phyloP scores from a whole-genome alignment of 2,329 filamentous ascomycete species.

The Monilinia laxa region DNA sequence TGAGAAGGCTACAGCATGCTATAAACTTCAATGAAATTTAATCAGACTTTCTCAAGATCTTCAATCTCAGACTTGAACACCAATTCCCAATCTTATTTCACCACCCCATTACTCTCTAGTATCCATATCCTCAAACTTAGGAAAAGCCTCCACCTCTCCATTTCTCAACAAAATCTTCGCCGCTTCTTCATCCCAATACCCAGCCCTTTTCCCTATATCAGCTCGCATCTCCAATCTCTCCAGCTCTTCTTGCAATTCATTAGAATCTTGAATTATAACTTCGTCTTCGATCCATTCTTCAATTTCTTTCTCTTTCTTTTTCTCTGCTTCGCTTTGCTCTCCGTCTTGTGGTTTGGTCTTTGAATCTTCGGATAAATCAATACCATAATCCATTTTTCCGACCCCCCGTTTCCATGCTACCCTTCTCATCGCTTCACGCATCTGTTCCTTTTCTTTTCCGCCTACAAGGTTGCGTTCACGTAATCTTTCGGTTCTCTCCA shows the following conservation, averaged over 20 bases:
- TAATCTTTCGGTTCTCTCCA: not conserved
- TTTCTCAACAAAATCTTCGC: constrained; percentile 2
- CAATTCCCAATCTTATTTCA: not conserved
- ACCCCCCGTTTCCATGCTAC: constrained; percentile 19
- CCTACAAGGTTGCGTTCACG: not conserved
- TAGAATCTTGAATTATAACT: not conserved
- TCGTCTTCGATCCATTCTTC: constrained; percentile 21
- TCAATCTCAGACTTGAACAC: not conserved
- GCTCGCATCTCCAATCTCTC: constrained; percentile 4
- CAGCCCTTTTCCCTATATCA: constrained; percentile 14
- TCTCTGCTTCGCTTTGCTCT: not conserved
- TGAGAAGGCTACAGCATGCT: not conserved
- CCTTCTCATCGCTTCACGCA: constrained; percentile 13
- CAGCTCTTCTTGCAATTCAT: not conserved
- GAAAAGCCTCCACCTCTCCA: constrained; percentile 16
- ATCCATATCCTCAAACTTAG: constrained; percentile 18
- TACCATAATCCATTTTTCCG: constrained; percentile 19
- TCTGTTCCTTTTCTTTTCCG: constrained; percentile 7
- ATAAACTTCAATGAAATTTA: not conserved
- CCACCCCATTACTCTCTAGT: not conserved
- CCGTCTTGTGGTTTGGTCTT: not conserved
- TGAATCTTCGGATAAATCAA: constrained; percentile 9
- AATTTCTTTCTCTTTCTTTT: not conserved
- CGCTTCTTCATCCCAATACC: constrained; percentile 1
- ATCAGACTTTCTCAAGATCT: too few relatives aligned